phyloP scores from a whole-genome alignment of 2,329 filamentous ascomycete genomes.

The Hypoxylon sp. region DNA sequence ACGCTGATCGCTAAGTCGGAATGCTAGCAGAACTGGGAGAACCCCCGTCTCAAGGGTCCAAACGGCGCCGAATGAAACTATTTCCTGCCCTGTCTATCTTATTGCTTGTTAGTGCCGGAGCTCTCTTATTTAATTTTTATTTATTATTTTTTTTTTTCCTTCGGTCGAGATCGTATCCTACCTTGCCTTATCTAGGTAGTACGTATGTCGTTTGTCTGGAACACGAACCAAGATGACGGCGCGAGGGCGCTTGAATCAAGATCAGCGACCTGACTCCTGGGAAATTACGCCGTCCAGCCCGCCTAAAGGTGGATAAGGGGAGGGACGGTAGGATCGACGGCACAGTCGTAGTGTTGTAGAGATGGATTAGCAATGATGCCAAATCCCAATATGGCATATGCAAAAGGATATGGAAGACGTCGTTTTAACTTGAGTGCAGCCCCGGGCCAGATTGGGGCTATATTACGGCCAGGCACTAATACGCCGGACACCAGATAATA shows the following conservation, averaged over 20 bases:
- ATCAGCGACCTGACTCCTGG: conserved; percentile 17
- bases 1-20: conserved; percentile 25
- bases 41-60: conserved; percentile 18
- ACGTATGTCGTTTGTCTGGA: too few species aligned
- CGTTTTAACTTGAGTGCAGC: background rate
- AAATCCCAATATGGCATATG: conserved; percentile 20
- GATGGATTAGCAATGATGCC: conserved; percentile 21
- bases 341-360: conserved; percentile 22
- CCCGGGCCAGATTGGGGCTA: background rate
- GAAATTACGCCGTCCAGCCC: conserved; percentile 22
- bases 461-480: background rate
- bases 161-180: conserved; percentile 22
- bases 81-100: conserved; percentile 5
- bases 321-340: conserved; percentile 27
- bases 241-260: conserved; percentile 25
- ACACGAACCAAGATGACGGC: conserved; percentile 29
- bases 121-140: too few species aligned
- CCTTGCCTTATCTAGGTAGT: too few species aligned
- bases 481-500: background rate
- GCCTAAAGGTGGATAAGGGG: conserved; percentile 23
- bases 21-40: conserved; percentile 14
- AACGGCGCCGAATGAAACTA: too few species aligned
- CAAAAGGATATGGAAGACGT: background rate
- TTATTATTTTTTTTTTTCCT: conserved; percentile 1
- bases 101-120: background rate